Base-by-base conservation (phyloP, 2,329 filamentous ascomycete species). In the Sporothrix phasma region DNA sequence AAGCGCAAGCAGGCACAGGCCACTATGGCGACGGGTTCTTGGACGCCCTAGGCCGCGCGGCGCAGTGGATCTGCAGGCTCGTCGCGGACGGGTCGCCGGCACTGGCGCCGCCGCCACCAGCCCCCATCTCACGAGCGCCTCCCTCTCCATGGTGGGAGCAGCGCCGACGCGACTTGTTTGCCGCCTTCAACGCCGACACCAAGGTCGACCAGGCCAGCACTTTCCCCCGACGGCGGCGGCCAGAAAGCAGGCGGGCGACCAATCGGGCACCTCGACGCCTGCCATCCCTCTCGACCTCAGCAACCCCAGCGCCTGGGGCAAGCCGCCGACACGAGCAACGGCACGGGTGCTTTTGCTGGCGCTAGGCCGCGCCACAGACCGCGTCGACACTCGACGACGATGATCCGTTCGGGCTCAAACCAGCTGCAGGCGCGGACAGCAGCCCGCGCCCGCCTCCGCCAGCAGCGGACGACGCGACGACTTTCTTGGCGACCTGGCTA, bases 391-490 rank as follows among this genome's bases (percentile, higher is more conserved):
- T 76, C 13, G 88, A 93, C 64, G 90, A 96, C 69, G 91, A 96
- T 72, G 91, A 96, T 72, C 90, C 92, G 1, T 97, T 97, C 73
- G 93, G 90, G 0, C 77, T 97, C 41, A n/a, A 87, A 81, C 65
- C 79, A 88, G 68, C 73, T 91, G 70, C 83, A 84, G 67, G 76
- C 73, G 71, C 75, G 77, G 69, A 4, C 66, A 1, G 63, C 39
- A 1, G 62, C 67, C 67, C 63, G 51, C 70, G 34, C 64, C 73
- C 4, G n/a, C 66, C 41, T 37, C 8, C 73, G 24, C 68, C 72
- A 68, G 24, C 70, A 72, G 70, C 66, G 8, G 75, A 74, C n/a
- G 84, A 86, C 34, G 84, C 56, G 83, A 87, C 64, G 86, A 89
- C 69, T 81, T 89, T 51, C 73, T 89, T 24, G 86, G 86, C 7